phyloP scores from a whole-genome alignment of 2,329 filamentous ascomycete genomes.

The Domatiomyces catenatus region DNA sequence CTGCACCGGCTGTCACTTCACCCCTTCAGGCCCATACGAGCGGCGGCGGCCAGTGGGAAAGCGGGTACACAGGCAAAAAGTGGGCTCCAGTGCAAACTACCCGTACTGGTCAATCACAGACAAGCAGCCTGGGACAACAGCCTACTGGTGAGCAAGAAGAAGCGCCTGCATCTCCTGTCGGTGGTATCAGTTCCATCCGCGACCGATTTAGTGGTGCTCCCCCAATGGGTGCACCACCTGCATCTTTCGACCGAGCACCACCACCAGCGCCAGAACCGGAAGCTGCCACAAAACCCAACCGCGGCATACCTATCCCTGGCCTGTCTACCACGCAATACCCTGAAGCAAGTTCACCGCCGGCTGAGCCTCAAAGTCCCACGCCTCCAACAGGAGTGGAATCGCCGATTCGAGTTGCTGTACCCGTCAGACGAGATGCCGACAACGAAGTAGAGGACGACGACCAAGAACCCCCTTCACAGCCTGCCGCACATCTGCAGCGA shows the following conservation, averaged over 20 bases:
- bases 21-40: conserved; percentile 54
- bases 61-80: conserved; percentile 73
- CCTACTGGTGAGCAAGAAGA: conserved; percentile 46
- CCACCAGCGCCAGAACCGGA: conserved; percentile 47
- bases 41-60: conserved; percentile 68
- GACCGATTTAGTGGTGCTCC: conserved; percentile 70
- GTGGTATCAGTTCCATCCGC: conserved; percentile 57
- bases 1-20: conserved; percentile 28
- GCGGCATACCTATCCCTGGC: conserved; percentile 64
- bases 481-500: conserved; percentile 36
- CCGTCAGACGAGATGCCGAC: conserved; percentile 45
- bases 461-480: conserved; percentile 27
- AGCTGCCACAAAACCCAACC: conserved; percentile 51
- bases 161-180: conserved; percentile 40
- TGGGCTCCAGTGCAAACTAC: conserved; percentile 74
- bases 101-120: conserved; percentile 48
- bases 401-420: conserved; percentile 73
- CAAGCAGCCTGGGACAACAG: conserved; percentile 40
- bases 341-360: conserved; percentile 31
- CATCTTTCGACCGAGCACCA: conserved; percentile 24
- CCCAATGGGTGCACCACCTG: conserved; percentile 44
- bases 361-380: conserved; percentile 29
- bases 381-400: conserved; percentile 43
- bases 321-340: conserved; percentile 44
- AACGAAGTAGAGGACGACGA: conserved; percentile 25